These are phyloP conservation scores for Pontederia paniculata DNA, from an alignment of 176 grass and related monocot species.

Conservation along the genomic window DNA sequence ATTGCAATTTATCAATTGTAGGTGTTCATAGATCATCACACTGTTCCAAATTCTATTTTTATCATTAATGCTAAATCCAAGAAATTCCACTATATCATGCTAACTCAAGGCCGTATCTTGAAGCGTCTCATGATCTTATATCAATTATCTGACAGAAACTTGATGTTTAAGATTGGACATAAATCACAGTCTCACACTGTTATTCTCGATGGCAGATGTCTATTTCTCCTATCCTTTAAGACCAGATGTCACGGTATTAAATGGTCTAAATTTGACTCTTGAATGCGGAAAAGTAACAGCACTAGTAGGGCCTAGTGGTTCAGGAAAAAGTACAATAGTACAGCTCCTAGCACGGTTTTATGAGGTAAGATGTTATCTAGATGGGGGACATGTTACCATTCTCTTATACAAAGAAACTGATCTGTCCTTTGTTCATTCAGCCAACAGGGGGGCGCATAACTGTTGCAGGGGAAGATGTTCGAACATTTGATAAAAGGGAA, in stretches of 20 bases:
- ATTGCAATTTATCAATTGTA: too few species aligned
- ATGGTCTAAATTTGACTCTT: slow-evolving; percentile 72
- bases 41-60: too few species aligned
- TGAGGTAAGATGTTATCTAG: slow-evolving; percentile 38
- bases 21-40: too few species aligned
- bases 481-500: slow-evolving; percentile 95
- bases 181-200: slow-evolving; percentile 4
- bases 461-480: slow-evolving; percentile 83
- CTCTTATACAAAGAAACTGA: neutral
- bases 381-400: neutral
- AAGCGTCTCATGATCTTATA: too few species aligned
- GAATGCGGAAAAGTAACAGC: slow-evolving; percentile 90
- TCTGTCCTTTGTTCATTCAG: slow-evolving; percentile 21
- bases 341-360: slow-evolving; percentile 93
- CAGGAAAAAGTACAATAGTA: slow-evolving; percentile 93
- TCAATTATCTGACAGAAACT: too few species aligned
- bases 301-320: slow-evolving; percentile 86
- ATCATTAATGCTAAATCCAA: too few species aligned
- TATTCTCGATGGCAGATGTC: slow-evolving; percentile 50
- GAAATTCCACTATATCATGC: too few species aligned
- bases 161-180: too few species aligned
- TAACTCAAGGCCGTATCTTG: too few species aligned
- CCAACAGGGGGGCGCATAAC: slow-evolving; percentile 80
- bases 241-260: slow-evolving; percentile 74
- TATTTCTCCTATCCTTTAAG: slow-evolving; percentile 94